A percentile compares a stretch with the other conserved stretches of the same genome.
Conservation (phyloP, 257 asterid genomes). For the Forsythia viridissima region DNA sequence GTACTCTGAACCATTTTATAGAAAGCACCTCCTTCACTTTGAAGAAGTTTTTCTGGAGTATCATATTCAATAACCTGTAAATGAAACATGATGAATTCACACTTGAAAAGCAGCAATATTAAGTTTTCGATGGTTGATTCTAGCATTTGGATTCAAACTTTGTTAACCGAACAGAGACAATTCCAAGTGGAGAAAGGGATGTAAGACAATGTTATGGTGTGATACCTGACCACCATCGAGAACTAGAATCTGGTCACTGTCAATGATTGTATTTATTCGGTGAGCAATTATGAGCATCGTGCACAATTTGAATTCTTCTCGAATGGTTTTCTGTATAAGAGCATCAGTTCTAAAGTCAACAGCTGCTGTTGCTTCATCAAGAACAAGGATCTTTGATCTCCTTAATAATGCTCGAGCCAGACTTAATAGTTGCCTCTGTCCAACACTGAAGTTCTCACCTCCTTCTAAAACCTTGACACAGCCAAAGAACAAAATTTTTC, state of each 20-base stretch:
- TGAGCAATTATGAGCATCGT: constrained; percentile 88
- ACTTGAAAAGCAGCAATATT: background rate
- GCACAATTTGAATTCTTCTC: constrained; percentile 76
- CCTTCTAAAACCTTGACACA: constrained; percentile 71
- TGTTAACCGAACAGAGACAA: background rate
- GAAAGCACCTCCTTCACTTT: constrained; percentile 58
- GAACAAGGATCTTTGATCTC: constrained; percentile 80
- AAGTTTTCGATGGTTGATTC: background rate
- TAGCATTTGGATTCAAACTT: background rate
- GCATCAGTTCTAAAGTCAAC: constrained; percentile 90
- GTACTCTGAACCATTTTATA: constrained; percentile 78
- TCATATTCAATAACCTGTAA: constrained; percentile 61
- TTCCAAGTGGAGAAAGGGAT: background rate
- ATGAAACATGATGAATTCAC: background rate
- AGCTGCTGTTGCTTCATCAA: constrained; percentile 89
- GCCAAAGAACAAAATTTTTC: background rate
- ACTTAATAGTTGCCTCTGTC: constrained; percentile 81
- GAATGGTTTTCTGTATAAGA: constrained; percentile 76
- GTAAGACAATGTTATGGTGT: background rate
- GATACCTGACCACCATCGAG: constrained; percentile 71
- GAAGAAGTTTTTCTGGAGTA: constrained; percentile 58
- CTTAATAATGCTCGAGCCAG: constrained; percentile 83
- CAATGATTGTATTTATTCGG: constrained; percentile 77
- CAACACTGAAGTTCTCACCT: constrained; percentile 88
- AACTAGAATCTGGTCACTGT: constrained; percentile 68